Base-by-base conservation (phyloP, 2,329 filamentous ascomycete species). In the Scedosporium boydii region DNA sequence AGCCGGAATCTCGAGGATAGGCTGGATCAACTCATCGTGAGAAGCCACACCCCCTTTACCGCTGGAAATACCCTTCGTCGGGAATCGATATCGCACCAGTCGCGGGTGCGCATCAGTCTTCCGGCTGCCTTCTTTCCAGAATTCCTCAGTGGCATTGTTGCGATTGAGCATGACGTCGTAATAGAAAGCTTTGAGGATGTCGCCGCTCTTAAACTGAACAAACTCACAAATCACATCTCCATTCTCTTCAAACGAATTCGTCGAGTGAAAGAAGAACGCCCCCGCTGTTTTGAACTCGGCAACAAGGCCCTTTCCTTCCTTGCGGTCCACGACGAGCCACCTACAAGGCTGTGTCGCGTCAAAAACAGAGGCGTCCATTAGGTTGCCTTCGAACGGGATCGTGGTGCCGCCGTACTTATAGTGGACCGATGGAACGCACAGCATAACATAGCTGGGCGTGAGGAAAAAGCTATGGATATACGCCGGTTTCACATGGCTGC, bases 401-500 rank as follows among this genome's bases (percentile, higher is more conserved):
- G 79, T 81, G 1, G 87, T 64, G 0, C 90, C 90, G 9, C 74
- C 76, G 67, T 75, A 77, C 1, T 75, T 79, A 48, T 86, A 79
- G 65, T 87, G 85, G 0, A 87, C 80, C 16, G 84, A 85, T 68
- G 89, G 92, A 1, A 95, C 75, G 69, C 88, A 92, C 4, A 96
- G 76, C 0, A 95, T 75, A 1, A 93, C 84, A 68, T 87, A 89
- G 67, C 86, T 84, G 16, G 84, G 75, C 0, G 89, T 88, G 27
- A 96, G 73, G 68, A 91, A 91, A 68, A 93, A 81, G 7, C 90
- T 93, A 74, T 96, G 91, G n/a, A 96, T 84, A 68, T 95, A 96
- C 0, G 89, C 87, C 0, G 88, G 76, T 1, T 75, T 75, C 3
- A 80, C 71, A 3, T 78, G 75, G 3, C 74, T 72, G 3, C 76